Evolutionary conservation across 495 filamentous ascomycete species (phyloP).

Genomic region (Aspergillus sclerotioniger): DNA sequence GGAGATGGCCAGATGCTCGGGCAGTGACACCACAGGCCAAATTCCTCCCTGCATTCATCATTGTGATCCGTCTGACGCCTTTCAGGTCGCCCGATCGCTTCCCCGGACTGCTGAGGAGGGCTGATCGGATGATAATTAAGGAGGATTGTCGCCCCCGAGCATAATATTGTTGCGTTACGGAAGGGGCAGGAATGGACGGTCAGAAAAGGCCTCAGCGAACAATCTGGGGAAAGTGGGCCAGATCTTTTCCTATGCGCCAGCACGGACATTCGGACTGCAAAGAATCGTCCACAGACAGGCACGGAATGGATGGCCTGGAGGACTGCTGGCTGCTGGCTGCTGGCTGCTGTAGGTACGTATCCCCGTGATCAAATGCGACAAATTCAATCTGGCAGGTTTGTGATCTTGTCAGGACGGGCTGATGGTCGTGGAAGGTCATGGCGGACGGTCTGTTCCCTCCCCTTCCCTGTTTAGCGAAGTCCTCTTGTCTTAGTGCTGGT

Average conservation of each 20-base stretch:
- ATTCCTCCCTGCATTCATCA: slow-evolving; percentile 14
- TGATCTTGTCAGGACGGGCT: slow-evolving; percentile 5
- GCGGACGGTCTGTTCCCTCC: slow-evolving; percentile 1
- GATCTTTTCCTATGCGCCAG: slow-evolving; percentile 34
- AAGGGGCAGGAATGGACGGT: slow-evolving; percentile 5
- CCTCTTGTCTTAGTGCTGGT: too few relatives aligned
- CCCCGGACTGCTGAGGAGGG: slow-evolving; percentile 1
- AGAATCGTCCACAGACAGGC: slow-evolving; percentile 18
- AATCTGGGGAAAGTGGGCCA: slow-evolving; percentile 49
- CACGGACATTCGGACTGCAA: slow-evolving; percentile 41
- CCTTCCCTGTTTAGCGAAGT: not conserved
- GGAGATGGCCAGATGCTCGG: slow-evolving; percentile 18
- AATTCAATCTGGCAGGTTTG: slow-evolving; percentile 5
- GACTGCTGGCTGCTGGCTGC: too few relatives aligned
- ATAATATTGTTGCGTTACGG: too few relatives aligned
- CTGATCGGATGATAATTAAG: not conserved
- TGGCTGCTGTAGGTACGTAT: slow-evolving; percentile 5
- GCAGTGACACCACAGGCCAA: slow-evolving; percentile 20
- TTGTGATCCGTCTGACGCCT: slow-evolving; percentile 14
- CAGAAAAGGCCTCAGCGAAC: slow-evolving; percentile 15
- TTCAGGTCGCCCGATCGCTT: not conserved
- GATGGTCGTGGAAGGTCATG: not conserved
- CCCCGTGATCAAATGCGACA: slow-evolving; percentile 9
- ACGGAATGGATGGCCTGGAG: not conserved
- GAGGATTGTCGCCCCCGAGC: not conserved